Conservation (phyloP, 1,139 yeast species). For the Lodderomyces orthopsilosis region DNA sequence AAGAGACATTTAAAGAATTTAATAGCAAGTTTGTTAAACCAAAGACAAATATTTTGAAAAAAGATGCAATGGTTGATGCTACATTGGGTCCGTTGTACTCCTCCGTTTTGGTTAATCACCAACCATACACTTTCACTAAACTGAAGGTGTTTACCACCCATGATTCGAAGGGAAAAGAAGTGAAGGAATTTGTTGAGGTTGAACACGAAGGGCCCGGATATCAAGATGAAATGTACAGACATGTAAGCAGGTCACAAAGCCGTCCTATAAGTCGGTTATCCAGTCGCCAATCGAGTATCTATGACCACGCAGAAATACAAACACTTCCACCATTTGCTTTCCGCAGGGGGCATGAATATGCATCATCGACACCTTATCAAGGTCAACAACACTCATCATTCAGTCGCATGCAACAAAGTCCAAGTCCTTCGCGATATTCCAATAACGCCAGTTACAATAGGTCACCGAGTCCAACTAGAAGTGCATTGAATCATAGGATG, state of each 20-base stretch:
- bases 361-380: constrained; percentile 25
- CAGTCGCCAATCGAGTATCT: constrained; percentile 8
- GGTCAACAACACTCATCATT: neutral
- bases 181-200: constrained; percentile 14
- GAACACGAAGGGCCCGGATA: neutral
- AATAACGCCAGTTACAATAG: constrained; percentile 3
- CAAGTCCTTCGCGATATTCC: constrained; percentile 1
- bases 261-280: constrained; percentile 3
- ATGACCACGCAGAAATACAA: constrained; percentile 1
- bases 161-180: constrained; percentile 40
- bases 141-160: constrained; percentile 48
- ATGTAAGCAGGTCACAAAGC: neutral
- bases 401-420: constrained; percentile 1
- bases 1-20: constrained; percentile 64
- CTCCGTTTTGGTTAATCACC: constrained; percentile 28
- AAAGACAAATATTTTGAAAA: constrained; percentile 47
- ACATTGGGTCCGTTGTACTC: constrained; percentile 40
- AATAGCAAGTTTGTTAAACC: constrained; percentile 67
- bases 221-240: neutral
- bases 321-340: neutral
- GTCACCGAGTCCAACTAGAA: constrained; percentile 8
- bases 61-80: constrained; percentile 68
- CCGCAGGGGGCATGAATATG: constrained; percentile 12
- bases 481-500: neutral
- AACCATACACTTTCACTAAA: constrained; percentile 30